Conservation (phyloP, 192 early-diverging fungal genomes). For the Jimgerdemannia lactiflua region DNA sequence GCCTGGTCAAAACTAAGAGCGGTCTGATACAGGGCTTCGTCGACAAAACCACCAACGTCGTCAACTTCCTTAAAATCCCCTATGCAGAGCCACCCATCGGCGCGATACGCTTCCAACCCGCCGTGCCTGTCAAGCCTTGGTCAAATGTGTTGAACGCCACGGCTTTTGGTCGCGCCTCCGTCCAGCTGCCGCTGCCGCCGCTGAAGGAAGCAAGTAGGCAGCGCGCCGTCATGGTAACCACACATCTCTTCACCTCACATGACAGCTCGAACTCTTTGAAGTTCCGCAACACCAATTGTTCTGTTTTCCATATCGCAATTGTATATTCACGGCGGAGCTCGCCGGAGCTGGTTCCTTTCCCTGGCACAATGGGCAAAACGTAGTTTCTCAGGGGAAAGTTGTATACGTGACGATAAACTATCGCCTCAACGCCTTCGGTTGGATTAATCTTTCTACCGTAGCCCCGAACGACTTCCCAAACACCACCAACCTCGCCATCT, state of each 20-base stretch:
- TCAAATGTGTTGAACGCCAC: constrained; percentile 18
- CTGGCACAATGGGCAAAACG: neutral
- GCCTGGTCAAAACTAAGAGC: neutral
- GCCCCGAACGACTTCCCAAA: neutral
- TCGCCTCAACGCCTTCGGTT: constrained; percentile 53
- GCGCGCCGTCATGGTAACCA: constrained; percentile 59
- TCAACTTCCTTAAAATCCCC: constrained; percentile 31
- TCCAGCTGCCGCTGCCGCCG: constrained; percentile 24
- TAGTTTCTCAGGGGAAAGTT: neutral
- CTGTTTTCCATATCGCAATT: neutral
- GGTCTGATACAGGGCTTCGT: neutral
- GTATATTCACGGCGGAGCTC: constrained; percentile 35
- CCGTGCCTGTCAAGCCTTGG: constrained; percentile 28
- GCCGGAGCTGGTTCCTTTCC: neutral
- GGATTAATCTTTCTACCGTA: constrained; percentile 2
- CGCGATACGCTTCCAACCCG: constrained; percentile 30
- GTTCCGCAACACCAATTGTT: neutral
- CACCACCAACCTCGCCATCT: neutral
- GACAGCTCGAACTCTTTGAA: neutral
- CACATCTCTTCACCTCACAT: constrained; percentile 25
- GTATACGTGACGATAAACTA: constrained; percentile 46
- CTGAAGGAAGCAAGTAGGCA: constrained; percentile 19
- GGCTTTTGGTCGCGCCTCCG: constrained; percentile 20
- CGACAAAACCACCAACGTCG: neutral
- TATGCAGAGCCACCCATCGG: constrained; percentile 36